Conservation (phyloP, 441 rosid species). For the Arabidopsis hybrid region DNA sequence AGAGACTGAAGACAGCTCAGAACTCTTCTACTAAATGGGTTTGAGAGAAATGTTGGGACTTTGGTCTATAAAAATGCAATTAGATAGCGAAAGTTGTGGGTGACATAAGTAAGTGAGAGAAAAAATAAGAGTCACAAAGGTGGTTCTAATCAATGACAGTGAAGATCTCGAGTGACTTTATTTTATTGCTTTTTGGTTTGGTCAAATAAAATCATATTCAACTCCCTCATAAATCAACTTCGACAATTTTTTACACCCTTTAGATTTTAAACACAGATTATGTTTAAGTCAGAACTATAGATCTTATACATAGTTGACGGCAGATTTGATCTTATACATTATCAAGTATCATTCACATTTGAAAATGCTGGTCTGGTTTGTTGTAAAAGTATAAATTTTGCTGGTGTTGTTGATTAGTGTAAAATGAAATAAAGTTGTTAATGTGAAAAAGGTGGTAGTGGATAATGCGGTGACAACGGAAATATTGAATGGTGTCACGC, state of each 20-base stretch:
- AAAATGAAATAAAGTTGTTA: background rate
- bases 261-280: background rate
- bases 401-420: background rate
- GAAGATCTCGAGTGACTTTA: conserved; percentile 35
- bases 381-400: background rate
- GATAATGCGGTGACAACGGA: conserved; percentile 34
- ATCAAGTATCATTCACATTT: conserved; percentile 15
- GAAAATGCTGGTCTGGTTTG: background rate
- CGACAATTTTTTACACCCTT: conserved; percentile 23
- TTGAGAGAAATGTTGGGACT: conserved; percentile 21
- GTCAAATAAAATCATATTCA: conserved; percentile 27
- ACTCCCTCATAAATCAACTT: conserved; percentile 23
- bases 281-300: background rate
- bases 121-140: conserved; percentile 10
- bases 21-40: conserved; percentile 21
- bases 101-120: conserved; percentile 37
- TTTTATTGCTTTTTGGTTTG: conserved; percentile 12
- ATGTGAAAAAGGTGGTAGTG: conserved; percentile 4
- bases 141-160: conserved; percentile 44
- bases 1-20: conserved; percentile 23
- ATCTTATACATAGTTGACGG: background rate
- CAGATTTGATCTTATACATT: background rate
- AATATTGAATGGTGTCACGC: conserved; percentile 53
- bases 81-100: conserved; percentile 35
- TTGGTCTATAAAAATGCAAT: conserved; percentile 18